Conservation (phyloP, 2,329 filamentous ascomycete species). For the Venturia aucupariae region DNA sequence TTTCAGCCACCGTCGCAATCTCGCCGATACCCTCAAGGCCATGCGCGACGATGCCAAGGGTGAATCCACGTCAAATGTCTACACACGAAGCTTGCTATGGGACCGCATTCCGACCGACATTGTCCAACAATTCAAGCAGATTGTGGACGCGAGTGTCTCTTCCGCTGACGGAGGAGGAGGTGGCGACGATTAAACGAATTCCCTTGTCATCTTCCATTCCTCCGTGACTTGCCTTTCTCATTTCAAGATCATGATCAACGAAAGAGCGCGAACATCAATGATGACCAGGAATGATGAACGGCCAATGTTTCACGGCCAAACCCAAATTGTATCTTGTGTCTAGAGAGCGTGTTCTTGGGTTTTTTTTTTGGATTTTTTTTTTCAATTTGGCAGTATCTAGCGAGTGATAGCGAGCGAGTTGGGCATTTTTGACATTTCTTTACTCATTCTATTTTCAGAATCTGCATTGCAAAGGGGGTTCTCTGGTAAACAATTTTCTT, state of each 20-base stretch:
- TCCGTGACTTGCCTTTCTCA: not conserved
- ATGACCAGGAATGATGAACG: not conserved
- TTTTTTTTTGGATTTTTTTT: not conserved
- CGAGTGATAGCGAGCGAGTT: constrained; percentile 1
- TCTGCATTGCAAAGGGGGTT: not conserved
- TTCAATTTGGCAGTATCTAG: constrained; percentile 4
- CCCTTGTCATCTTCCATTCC: not conserved
- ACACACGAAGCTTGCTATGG: constrained; percentile 87
- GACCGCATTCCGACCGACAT: constrained; percentile 89
- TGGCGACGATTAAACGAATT: constrained; percentile 7
- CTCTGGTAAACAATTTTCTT: constrained; percentile 2
- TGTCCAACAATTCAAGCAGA: constrained; percentile 83
- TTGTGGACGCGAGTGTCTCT: constrained; percentile 61
- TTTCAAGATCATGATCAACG: not conserved
- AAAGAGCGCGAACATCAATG: not conserved
- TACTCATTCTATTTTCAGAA: not conserved
- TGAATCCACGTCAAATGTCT: constrained; percentile 70
- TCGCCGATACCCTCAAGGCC: constrained; percentile 69
- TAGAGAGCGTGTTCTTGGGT: not conserved
- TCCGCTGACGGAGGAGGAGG: constrained; percentile 4
- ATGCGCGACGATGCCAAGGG: constrained; percentile 67
- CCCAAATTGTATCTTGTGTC: constrained; percentile 1
- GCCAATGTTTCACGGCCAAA: not conserved
- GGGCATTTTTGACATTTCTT: constrained; percentile 1
- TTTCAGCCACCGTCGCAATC: constrained; percentile 60